Base-by-base conservation (phyloP, 2,329 filamentous ascomycete species). In the Hirsutella thompsonii region DNA sequence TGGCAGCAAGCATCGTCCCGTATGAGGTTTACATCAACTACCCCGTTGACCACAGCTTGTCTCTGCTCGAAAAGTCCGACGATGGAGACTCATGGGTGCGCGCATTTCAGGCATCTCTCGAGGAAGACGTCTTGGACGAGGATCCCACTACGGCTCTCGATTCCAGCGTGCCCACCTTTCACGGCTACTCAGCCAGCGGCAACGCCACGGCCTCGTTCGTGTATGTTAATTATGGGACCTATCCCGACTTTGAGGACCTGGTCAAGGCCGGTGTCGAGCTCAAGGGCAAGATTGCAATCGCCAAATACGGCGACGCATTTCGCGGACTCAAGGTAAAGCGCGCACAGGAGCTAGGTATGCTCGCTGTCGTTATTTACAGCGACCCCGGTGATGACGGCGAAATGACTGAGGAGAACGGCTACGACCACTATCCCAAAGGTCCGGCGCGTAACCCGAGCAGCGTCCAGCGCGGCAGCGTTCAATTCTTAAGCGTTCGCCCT, bases 161-260 rank as follows among this genome's bases (percentile, higher is more conserved):
- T 9, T 74, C 88, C 52, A 71, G 86, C 23, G 73, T 96, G 20
- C 88, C 90, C 1, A 90, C 83, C 0, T 96, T 96, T 66, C 90
- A 96, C 55, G 92, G 90, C 40, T 96, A 95, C 60, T 94, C 87
- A 4, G 88, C 88, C 4, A 89, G 72, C 45, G 90, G 90, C 21
- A 94, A 96, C 58, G 90, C 93, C 37, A 95, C 90, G 0, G 87
- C 78, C 3, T 75, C 78, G 13, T 92, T 85, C 49, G 84, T 94
- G 26, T 96, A 82, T 54, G 87, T 85, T 57, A 95, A 95, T 61
- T 94, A 92, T 54, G 90, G 89, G 40, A 92, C 84, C 1, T 93
- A 81, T 55, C 65, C 73, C 47, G 90, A 96, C 56, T 96, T 81
- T 49, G 82, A 92, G 51, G 87, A 94, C 47, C 70, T 96, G 13